Conservation (phyloP, 2,329 filamentous ascomycete species). For the Botrytis sinoallii region DNA sequence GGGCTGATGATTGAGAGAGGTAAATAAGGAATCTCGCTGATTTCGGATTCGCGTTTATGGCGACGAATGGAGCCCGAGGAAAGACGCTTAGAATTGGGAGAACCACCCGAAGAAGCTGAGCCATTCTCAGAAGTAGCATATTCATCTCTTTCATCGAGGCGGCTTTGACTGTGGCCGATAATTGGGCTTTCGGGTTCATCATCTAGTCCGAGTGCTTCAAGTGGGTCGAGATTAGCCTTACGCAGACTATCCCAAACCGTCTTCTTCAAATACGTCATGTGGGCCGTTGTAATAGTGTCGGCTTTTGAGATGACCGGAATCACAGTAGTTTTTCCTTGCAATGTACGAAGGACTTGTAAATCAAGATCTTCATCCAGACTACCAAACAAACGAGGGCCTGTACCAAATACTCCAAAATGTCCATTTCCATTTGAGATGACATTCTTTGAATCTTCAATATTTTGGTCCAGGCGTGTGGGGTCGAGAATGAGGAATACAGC, state of each 20-base stretch:
- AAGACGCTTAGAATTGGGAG: conserved; percentile 34
- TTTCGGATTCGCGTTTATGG: conserved; percentile 43
- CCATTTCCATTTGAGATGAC: conserved; percentile 46
- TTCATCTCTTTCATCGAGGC: conserved; percentile 57
- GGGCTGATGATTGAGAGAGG: conserved; percentile 93
- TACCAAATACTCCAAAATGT: conserved; percentile 47
- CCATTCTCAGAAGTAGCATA: conserved; percentile 38
- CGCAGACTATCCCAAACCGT: conserved; percentile 87
- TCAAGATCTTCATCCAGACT: conserved; percentile 86
- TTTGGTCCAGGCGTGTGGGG: conserved; percentile 78
- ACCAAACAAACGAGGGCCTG: conserved; percentile 51
- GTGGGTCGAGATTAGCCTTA: conserved; percentile 78
- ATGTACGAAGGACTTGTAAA: conserved; percentile 79
- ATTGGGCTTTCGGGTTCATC: conserved; percentile 60
- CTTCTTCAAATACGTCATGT: conserved; percentile 90
- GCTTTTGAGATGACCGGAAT: conserved; percentile 96
- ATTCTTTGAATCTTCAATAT: conserved; percentile 66
- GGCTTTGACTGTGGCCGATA: conserved; percentile 42
- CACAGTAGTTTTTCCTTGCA: conserved; percentile 91
- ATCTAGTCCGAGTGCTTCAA: conserved; percentile 81
- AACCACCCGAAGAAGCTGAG: conserved; percentile 24
- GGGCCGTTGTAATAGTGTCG: conserved; percentile 90
- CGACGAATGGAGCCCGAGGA: conserved; percentile 37
- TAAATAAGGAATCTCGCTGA: conserved; percentile 63
- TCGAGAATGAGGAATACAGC: conserved; percentile 92